phyloP scores from a whole-genome alignment of 345 rosid species.

The Boechera retrofracta region DNA sequence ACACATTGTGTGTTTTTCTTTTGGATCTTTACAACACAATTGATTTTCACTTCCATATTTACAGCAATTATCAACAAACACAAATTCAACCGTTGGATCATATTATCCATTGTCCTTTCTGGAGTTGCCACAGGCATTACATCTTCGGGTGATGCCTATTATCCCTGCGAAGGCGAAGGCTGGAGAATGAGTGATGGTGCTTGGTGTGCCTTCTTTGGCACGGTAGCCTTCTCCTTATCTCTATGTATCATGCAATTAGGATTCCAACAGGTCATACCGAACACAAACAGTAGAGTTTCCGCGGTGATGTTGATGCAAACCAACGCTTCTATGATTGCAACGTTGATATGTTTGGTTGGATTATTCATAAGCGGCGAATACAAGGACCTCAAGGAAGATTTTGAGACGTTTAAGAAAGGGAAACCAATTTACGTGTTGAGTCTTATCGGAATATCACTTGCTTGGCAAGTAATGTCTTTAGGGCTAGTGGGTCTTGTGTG shows the following conservation, averaged over 20 bases:
- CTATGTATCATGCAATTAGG: slow-evolving; percentile 53
- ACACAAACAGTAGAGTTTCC: slow-evolving; percentile 21
- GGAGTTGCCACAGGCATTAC: slow-evolving; percentile 51
- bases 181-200: slow-evolving; percentile 33
- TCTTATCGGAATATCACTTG: slow-evolving; percentile 40
- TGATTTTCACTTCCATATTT: slow-evolving; percentile 52
- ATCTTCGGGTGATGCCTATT: slow-evolving; percentile 46
- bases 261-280: slow-evolving; percentile 41
- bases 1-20: slow-evolving; percentile 46
- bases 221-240: slow-evolving; percentile 50
- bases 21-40: slow-evolving; percentile 55
- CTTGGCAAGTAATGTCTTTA: slow-evolving; percentile 46
- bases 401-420: slow-evolving; percentile 32
- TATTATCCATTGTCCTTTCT: slow-evolving; percentile 49
- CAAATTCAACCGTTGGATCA: slow-evolving; percentile 55
- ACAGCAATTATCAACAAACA: slow-evolving; percentile 53
- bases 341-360: slow-evolving; percentile 42
- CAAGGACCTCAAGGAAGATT: slow-evolving; percentile 34
- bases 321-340: slow-evolving; percentile 38
- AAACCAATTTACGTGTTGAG: slow-evolving; percentile 37
- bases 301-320: slow-evolving; percentile 35
- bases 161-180: slow-evolving; percentile 37
- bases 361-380: slow-evolving; percentile 26
- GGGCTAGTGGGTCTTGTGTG: slow-evolving; percentile 50
- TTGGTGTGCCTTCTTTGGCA: slow-evolving; percentile 48